Percentiles rank a stretch among this genome's conserved stretches.
Evolutionary conservation across 106 monocot species (phyloP).

Genomic region (Alisma plantagoaquatica): DNA sequence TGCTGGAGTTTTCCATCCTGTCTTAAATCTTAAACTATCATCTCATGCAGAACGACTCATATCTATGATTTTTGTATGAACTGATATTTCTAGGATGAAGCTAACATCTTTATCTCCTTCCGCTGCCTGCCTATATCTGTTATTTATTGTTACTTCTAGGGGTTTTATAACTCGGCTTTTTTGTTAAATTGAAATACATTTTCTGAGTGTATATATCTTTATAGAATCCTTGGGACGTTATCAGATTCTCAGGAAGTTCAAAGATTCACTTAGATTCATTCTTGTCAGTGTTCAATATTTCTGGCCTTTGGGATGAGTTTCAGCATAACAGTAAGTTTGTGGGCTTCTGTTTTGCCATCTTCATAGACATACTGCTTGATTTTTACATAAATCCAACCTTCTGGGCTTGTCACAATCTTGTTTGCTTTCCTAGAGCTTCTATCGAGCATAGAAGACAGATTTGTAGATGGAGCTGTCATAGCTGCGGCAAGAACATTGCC

Average conservation of each 20-base stretch:
- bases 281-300: conserved; percentile 89
- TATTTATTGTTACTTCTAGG: too few relatives aligned
- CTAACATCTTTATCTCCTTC: too few relatives aligned
- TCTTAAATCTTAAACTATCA: too few relatives aligned
- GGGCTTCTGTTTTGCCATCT: neutral
- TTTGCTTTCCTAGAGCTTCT: conserved; percentile 22
- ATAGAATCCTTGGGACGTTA: conserved; percentile 97
- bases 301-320: conserved; percentile 67
- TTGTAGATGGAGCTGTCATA: conserved; percentile 88
- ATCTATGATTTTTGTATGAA: too few relatives aligned
- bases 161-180: too few relatives aligned
- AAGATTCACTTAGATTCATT: conserved; percentile 84
- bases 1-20: too few relatives aligned
- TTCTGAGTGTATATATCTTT: too few relatives aligned
- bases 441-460: conserved; percentile 45
- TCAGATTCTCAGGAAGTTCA: conserved; percentile 63
- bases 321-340: conserved; percentile 51
- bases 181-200: too few relatives aligned
- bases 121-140: too few relatives aligned
- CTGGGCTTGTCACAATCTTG: neutral
- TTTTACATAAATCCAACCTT: neutral
- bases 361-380: neutral
- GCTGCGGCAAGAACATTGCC: conserved; percentile 78
- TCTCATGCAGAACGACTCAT: too few relatives aligned
- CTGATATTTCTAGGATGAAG: too few relatives aligned